Base-by-base conservation (phyloP, 2,329 filamentous ascomycete species). In the Microascus cirrosus region DNA sequence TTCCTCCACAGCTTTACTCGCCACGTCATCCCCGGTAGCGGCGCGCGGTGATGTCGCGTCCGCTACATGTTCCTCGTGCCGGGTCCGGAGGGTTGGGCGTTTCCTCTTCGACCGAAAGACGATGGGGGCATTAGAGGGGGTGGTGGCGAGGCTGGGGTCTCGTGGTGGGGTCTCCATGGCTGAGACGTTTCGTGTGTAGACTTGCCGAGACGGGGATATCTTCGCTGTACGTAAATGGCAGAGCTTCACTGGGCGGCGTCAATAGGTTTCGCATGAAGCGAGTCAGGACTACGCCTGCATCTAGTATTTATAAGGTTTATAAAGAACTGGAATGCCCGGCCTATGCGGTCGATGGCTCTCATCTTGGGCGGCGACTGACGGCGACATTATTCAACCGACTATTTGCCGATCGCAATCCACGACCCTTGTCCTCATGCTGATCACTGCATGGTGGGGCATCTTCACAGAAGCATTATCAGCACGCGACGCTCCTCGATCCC, bases 91-190 rank as follows among this genome's bases (percentile, higher is more conserved):
- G 57, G 79, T 81, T 25, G 59, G 58, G 39, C 55, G 59, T 70
- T 84, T 85, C 68, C 84, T 85, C 60, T 73, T 65, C 34, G 71
- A 73, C 45, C 82, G 80, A 63, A 86, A 86, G 35, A 79, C 69
- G 36, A 82, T 68, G 13, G 60, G 2, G 63, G 50, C 8, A 62
- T 59, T 18, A 32, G 45, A 22, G 56, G 32, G 12, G 56, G 59
- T 20, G 70, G 65, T 51, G 62, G 60, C 54, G 60, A 32, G 25
- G 61, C 57, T 22, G 63, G 45, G 18, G 65, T 62, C 67, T 67
- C 69, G 5, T 58, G 58, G 50, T 24, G 55, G 45, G 28, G 55
- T 3, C 13, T 42, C 24, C 35, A 55, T 48, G 22, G 25, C 24
- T 22, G 42, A 15, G 36, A 18, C 22, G n/a, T 45, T 15, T 45